Evolutionary conservation across 1,284 basidiomycete species (phyloP).

Genomic region (Rhodotorula sp.): DNA sequence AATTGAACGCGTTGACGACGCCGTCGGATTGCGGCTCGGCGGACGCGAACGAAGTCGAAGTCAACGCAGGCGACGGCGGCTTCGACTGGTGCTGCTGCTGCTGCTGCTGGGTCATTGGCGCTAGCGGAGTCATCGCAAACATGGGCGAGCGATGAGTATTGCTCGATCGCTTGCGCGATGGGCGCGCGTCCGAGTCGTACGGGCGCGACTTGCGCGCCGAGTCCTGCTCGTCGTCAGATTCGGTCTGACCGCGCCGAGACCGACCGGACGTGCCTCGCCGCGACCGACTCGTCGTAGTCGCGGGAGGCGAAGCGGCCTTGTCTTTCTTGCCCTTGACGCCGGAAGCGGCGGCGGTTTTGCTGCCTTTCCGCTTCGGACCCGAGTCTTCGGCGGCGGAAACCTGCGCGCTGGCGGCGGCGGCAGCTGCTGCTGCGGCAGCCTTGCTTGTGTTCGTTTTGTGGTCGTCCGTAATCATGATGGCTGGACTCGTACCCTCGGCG

Average conservation of each 20-base stretch:
- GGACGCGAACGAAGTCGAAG: neutral
- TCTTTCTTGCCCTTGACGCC: slow-evolving; percentile 17
- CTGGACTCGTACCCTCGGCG: slow-evolving; percentile 78
- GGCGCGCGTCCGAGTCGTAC: slow-evolving; percentile 45
- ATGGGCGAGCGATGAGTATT: slow-evolving; percentile 32
- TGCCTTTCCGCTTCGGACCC: slow-evolving; percentile 5
- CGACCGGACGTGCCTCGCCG: slow-evolving; percentile 1
- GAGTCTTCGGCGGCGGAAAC: neutral
- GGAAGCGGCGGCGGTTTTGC: slow-evolving; percentile 1
- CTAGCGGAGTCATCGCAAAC: slow-evolving; percentile 45
- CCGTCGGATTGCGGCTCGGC: neutral
- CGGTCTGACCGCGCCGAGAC: slow-evolving; percentile 10
- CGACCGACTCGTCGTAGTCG: neutral
- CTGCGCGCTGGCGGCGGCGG: neutral
- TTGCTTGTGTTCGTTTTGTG: slow-evolving; percentile 74
- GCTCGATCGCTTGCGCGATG: slow-evolving; percentile 23
- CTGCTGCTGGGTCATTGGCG: neutral
- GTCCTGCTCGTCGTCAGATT: slow-evolving; percentile 27
- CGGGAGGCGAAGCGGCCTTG: slow-evolving; percentile 8
- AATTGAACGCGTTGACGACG: neutral
- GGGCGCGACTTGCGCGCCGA: slow-evolving; percentile 41
- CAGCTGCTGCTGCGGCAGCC: slow-evolving; percentile 7
- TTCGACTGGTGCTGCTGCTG: neutral
- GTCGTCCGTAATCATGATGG: slow-evolving; percentile 99
- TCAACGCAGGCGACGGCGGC: neutral